Base-by-base conservation (phyloP, 2,329 filamentous ascomycete genomes). In the Phoma sp. region DNA sequence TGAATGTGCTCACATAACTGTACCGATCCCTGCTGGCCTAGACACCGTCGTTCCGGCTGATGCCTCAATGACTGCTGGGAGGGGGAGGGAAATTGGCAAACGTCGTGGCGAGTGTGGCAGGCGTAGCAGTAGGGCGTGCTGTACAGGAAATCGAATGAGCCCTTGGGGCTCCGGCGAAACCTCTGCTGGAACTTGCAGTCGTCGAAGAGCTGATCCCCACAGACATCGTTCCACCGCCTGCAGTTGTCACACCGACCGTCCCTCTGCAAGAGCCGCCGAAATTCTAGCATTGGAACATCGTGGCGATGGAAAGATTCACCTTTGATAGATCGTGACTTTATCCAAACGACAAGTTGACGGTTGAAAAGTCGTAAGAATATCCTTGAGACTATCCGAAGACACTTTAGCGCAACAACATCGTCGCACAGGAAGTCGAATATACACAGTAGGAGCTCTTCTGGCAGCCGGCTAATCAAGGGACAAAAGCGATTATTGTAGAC, bases 401-500 rank as follows among this genome's bases (percentile, higher is more conserved):
- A 52, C 45, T 49, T 48, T 23, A 61, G 46, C 32, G 59, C 46
- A 46, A 47, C 53, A 17, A 47, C 34, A 49, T 61, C 56, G 47
- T 61, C 49, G 34, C 47, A 12, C 21, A 64, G 26, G 15, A 57
- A 60, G 32, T 57, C 49, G 32, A 55, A n/a, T 42, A 62, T 54
- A 43, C 57, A 46, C 29, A 64, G 45, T 18, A 64, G 47, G 28
- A 64, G 39, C 42, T 64, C 59, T 7, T 62, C 57, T 20, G 57
- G 61, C 26, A 62, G 57, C 28, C 43, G 49, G 42, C 49, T 49
- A 12, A 53, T 56, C 39, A 60, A 49, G n/a, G 55, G 57, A 57
- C 59, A 61, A 40, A 55, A 57, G 53, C 55, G 52, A 57, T 47
- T 54, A 30, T 64, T 64, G 50, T 62, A 64, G 42, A 59, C 50